A percentile compares a stretch with the other conserved stretches of the same genome.
phyloP scores from a whole-genome alignment of 2,329 filamentous ascomycete species.

The Escovopsis sp. region DNA sequence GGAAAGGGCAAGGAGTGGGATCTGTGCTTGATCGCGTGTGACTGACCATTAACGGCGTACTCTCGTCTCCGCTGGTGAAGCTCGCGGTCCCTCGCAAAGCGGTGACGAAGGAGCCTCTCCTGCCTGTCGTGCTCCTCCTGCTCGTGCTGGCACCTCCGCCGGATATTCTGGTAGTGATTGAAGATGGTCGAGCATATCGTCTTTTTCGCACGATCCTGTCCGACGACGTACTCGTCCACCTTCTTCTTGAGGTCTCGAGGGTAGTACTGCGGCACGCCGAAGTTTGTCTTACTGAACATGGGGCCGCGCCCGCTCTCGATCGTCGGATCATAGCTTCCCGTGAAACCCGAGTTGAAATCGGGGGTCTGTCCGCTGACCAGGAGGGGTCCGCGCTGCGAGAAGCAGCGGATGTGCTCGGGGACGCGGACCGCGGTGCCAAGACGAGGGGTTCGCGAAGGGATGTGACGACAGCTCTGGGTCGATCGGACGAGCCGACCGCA shows the following conservation, averaged over 20 bases:
- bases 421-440: neutral
- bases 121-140: slow-evolving; percentile 39
- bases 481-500: neutral
- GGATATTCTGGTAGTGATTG: slow-evolving; percentile 86
- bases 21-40: too few relatives aligned
- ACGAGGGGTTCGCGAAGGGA: neutral
- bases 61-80: slow-evolving; percentile 38
- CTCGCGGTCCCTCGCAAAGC: slow-evolving; percentile 52
- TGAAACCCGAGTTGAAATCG: slow-evolving; percentile 42
- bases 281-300: slow-evolving; percentile 41
- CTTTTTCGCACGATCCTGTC: slow-evolving; percentile 88
- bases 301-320: slow-evolving; percentile 38
- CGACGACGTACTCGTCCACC: slow-evolving; percentile 90
- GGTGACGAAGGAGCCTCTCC: slow-evolving; percentile 56
- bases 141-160: slow-evolving; percentile 65
- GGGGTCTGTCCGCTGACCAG: slow-evolving; percentile 24
- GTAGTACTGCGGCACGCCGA: slow-evolving; percentile 48
- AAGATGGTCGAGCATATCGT: slow-evolving; percentile 86
- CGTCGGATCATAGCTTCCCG: slow-evolving; percentile 41
- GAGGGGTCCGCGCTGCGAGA: slow-evolving; percentile 11
- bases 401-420: slow-evolving; percentile 8
- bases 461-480: neutral
- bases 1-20: too few relatives aligned
- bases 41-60: slow-evolving; percentile 67
- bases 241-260: slow-evolving; percentile 67